phyloP scores from a whole-genome alignment of 345 rosid species.

The Salix koriyanagi region DNA sequence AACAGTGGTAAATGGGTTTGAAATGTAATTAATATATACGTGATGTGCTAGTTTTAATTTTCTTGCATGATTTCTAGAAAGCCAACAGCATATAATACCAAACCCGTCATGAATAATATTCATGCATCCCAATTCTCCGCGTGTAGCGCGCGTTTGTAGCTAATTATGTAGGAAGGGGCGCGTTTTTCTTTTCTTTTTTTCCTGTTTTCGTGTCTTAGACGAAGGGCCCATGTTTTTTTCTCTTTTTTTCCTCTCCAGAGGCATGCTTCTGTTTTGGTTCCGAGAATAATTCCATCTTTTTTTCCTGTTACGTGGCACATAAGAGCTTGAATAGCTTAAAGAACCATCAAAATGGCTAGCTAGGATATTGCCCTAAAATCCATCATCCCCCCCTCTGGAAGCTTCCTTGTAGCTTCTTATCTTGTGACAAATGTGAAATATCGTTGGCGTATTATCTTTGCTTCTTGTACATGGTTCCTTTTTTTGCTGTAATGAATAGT shows the following conservation, averaged over 20 bases:
- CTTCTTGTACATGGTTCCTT: background rate
- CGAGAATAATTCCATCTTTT: background rate
- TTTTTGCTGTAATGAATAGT: background rate
- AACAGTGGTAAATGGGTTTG: background rate
- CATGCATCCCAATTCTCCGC: background rate
- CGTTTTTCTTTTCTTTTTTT: background rate
- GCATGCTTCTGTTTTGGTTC: background rate
- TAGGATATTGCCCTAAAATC: background rate
- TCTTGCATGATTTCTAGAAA: background rate
- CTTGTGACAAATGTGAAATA: background rate
- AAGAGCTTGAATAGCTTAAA: background rate
- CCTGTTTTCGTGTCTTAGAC: background rate
- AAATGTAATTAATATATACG: background rate
- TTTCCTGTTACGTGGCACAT: background rate
- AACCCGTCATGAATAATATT: background rate
- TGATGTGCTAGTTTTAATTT: background rate
- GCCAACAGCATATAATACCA: background rate
- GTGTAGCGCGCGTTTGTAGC: background rate
- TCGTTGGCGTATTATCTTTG: background rate
- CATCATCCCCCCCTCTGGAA: background rate
- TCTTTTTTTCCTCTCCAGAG: background rate
- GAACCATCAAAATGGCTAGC: background rate
- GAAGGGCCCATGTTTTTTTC: background rate
- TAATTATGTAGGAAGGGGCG: background rate
- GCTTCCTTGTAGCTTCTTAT: background rate